Evolutionary conservation across 2,329 filamentous ascomycete species (phyloP), one percentile per base, ranked within the genome.

Genomic region (Periglandula ipomoeae): DNA sequence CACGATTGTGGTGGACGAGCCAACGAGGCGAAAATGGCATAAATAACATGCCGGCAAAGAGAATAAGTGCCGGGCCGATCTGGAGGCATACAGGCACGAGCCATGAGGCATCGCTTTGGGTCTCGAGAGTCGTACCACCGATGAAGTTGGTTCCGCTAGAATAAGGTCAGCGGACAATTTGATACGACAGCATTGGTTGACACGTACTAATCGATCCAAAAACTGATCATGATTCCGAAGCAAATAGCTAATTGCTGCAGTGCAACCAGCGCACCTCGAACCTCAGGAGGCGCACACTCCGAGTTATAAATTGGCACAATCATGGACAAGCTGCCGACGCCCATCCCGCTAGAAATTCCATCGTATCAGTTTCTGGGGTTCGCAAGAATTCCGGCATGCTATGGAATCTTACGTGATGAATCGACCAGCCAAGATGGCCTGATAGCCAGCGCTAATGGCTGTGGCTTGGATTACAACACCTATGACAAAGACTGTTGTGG

Each of bases 11-110:
- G 61, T 88, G 81, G 8, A 86, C 68, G 1, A 91, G 74, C 85
- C 85, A 89, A 55, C 87, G 75, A 0, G 87, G 87, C 0, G 79
- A 85, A 66, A 85, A 89, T 0, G 86, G 87, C 84, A 90, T 87
- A 67, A 87, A 87, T 10, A 85, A 59, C 76, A 89, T 89, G 34
- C 86, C 85, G 10, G 75, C 57, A 24, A 83, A 78, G 1, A 91
- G 75, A 4, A 88, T 56, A 2, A 82, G 56, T 1, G 84, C 85
- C 0, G 85, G 85, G 0, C 74, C 71, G 3, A 89, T 71, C 58
- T 91, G 87, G 0, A 90, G 70, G 55, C 78, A 82, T 45, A 88
- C 79, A 0, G 87, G 87, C 0, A 87, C 67, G 0, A 87, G 73
- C 87, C 87, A 93, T 0, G 87, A 82, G 0, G 81, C 79, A 55